These are phyloP conservation scores for Leccinum aurantiacum DNA, from an alignment of 768 basidiomycete species.

Conservation along the genomic window DNA sequence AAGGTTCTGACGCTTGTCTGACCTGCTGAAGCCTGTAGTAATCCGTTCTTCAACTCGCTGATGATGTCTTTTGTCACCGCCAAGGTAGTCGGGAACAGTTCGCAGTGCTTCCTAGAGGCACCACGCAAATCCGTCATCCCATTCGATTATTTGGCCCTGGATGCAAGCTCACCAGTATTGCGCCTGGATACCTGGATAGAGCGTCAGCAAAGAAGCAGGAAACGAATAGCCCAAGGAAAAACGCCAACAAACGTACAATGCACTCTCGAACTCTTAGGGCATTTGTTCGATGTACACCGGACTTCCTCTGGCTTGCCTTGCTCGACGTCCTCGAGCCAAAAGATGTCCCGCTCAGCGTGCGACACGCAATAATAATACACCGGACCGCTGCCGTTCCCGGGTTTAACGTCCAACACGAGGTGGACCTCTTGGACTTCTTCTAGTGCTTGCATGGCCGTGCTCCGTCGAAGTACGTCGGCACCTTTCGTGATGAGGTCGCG, in stretches of 20 bases:
- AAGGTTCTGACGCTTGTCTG: background rate
- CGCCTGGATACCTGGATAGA: constrained; percentile 24
- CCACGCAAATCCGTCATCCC: background rate
- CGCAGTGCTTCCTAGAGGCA: constrained; percentile 30
- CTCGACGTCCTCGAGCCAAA: constrained; percentile 28
- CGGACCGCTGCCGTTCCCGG: background rate
- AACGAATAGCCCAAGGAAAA: background rate
- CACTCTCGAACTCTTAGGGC: constrained; percentile 11
- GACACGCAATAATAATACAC: constrained; percentile 30
- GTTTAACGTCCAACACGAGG: constrained; percentile 20
- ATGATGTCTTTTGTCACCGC: constrained; percentile 19
- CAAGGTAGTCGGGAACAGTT: constrained; percentile 31
- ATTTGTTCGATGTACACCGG: constrained; percentile 25
- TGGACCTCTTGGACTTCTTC: constrained; percentile 13
- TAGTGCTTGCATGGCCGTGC: constrained; percentile 3
- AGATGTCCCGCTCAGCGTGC: constrained; percentile 27
- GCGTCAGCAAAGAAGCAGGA: background rate
- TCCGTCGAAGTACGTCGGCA: constrained; percentile 6
- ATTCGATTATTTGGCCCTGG: background rate
- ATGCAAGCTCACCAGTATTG: constrained; percentile 29
- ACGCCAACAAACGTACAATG: constrained; percentile 25
- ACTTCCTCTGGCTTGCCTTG: constrained; percentile 19
- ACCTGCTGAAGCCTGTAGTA: constrained; percentile 34
- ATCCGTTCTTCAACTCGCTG: constrained; percentile 19
- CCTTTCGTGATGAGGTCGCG: constrained; percentile 15